Conservation (phyloP, 139 green algal genomes). For the Nannochloris sp. region DNA sequence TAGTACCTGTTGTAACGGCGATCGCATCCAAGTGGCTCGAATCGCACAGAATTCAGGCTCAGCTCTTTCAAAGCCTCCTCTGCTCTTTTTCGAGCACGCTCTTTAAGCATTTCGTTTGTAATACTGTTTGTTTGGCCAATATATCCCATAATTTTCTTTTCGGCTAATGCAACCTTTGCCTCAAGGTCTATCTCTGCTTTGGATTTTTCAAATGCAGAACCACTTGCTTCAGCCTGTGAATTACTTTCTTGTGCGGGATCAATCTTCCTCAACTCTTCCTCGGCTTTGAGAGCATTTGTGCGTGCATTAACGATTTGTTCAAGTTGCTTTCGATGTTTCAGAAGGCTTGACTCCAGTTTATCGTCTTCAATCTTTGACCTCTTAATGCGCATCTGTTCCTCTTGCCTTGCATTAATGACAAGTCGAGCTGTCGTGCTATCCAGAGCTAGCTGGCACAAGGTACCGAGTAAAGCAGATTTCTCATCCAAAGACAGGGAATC, state of each 20-base stretch:
- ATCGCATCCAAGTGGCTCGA: constrained; percentile 67
- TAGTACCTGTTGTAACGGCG: constrained; percentile 71
- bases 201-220: neutral
- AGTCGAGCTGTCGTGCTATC: constrained; percentile 16
- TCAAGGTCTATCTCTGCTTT: neutral
- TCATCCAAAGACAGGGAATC: constrained; percentile 42
- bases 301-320: constrained; percentile 27
- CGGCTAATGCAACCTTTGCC: neutral
- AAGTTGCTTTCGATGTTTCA: constrained; percentile 23
- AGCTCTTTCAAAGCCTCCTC: constrained; percentile 19
- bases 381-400: constrained; percentile 44
- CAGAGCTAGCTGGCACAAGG: constrained; percentile 35
- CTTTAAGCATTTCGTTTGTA: neutral
- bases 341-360: constrained; percentile 28
- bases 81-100: constrained; percentile 5
- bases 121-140: neutral
- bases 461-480: constrained; percentile 45
- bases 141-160: constrained; percentile 4
- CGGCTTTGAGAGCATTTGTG: constrained; percentile 28
- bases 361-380: constrained; percentile 47
- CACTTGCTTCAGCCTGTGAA: neutral
- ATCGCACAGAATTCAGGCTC: constrained; percentile 34
- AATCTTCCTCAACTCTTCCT: neutral
- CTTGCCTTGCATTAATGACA: constrained; percentile 45
- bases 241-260: neutral